Percentiles rank a stretch among this genome's conserved stretches.
These are phyloP conservation scores for Colletotrichum melonis DNA, from an alignment of 2,329 filamentous ascomycete genomes.

Conservation along the genomic window DNA sequence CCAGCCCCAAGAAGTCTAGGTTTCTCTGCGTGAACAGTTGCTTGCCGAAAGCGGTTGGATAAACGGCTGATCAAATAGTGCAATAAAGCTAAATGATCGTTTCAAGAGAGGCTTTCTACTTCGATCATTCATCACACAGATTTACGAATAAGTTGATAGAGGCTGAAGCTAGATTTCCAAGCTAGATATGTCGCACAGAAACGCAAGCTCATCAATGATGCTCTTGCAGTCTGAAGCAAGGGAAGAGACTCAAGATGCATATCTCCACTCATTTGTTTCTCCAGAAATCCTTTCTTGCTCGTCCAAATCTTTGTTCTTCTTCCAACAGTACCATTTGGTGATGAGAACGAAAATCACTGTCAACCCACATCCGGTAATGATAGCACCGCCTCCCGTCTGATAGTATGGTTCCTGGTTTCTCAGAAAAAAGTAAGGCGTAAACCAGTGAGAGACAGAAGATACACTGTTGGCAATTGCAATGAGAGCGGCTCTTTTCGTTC, in stretches of 20 bases:
- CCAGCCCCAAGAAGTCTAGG: too few species aligned
- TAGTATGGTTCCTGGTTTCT: slow-evolving; percentile 45
- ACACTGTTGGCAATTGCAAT: slow-evolving; percentile 56
- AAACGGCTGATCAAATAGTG: too few species aligned
- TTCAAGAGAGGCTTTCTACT: too few species aligned
- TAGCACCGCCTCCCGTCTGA: slow-evolving; percentile 43
- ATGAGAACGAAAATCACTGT: slow-evolving; percentile 37
- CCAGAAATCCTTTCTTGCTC: slow-evolving; percentile 30
- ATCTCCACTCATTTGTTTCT: slow-evolving; percentile 28
- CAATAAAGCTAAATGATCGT: too few species aligned
- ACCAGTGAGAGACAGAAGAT: slow-evolving; percentile 53
- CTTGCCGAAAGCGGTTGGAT: too few species aligned
- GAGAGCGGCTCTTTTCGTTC: slow-evolving; percentile 53
- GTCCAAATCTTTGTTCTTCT: slow-evolving; percentile 42
- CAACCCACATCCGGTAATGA: slow-evolving; percentile 42
- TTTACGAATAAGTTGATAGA: too few species aligned
- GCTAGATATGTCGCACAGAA: too few species aligned
- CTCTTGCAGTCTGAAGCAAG: too few species aligned
- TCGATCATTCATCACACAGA: too few species aligned
- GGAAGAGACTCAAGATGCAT: background rate
- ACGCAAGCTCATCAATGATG: too few species aligned
- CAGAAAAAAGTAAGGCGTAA: slow-evolving; percentile 52
- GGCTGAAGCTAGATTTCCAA: too few species aligned
- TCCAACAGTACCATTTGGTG: slow-evolving; percentile 39
- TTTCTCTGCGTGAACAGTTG: too few species aligned